A percentile compares a stretch with the other conserved stretches of the same genome.
Evolutionary conservation across 768 basidiomycete genomes (phyloP).

Genomic region (Imleria badia): DNA sequence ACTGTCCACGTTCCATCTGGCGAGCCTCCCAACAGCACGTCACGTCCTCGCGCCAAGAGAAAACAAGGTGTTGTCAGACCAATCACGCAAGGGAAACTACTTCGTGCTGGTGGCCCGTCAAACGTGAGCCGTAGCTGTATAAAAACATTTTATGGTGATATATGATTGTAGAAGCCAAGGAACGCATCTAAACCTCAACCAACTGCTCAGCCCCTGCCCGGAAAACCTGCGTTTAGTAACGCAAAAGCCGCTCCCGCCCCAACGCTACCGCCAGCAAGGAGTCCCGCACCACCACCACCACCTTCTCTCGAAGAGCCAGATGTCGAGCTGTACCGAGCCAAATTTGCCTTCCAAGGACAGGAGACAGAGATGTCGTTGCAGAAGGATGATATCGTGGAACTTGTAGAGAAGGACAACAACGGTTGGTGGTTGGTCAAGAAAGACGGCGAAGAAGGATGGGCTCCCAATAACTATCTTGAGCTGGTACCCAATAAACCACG

Average conservation of each 20-base stretch:
- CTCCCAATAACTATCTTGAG: conserved; percentile 92
- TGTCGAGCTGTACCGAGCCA: conserved; percentile 77
- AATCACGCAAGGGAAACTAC: conserved; percentile 79
- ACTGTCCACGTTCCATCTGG: conserved; percentile 86
- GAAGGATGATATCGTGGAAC: conserved; percentile 91
- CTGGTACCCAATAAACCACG: conserved; percentile 66
- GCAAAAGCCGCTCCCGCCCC: conserved; percentile 24
- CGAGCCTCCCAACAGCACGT: conserved; percentile 78
- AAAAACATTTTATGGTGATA: neutral
- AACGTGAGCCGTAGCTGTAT: conserved; percentile 36
- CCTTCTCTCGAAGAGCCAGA: conserved; percentile 62
- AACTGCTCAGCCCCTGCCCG: conserved; percentile 55
- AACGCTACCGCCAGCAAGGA: conserved; percentile 41
- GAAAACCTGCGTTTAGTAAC: conserved; percentile 44
- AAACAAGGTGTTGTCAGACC: conserved; percentile 87
- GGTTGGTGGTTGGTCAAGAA: conserved; percentile 99
- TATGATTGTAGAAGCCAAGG: conserved; percentile 44
- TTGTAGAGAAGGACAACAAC: conserved; percentile 89
- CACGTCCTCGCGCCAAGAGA: conserved; percentile 80
- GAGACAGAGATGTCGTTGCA: conserved; percentile 86
- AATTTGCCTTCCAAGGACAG: conserved; percentile 92
- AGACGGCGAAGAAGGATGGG: conserved; percentile 84
- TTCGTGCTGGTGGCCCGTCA: conserved; percentile 75
- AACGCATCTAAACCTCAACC: conserved; percentile 40
- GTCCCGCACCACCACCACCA: conserved; percentile 53